phyloP scores from a whole-genome alignment of 768 basidiomycete genomes.

The Leccinum barrowsii region DNA sequence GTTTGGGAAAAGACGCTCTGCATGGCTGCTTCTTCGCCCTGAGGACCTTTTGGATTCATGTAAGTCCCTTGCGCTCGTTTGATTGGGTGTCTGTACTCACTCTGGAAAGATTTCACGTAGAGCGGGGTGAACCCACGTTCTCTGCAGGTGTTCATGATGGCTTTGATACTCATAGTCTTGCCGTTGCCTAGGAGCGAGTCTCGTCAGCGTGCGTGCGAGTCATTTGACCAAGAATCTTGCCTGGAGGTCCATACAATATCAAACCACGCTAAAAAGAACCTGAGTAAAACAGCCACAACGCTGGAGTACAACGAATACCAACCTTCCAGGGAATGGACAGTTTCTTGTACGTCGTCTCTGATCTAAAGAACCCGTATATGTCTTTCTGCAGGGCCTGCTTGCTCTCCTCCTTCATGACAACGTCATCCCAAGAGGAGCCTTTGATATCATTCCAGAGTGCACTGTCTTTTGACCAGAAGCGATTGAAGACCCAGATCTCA shows the following conservation, averaged over 20 bases:
- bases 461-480: slow-evolving; percentile 62
- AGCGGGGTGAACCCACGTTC: slow-evolving; percentile 63
- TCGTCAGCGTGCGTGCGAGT: not conserved
- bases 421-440: slow-evolving; percentile 68
- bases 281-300: not conserved
- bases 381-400: slow-evolving; percentile 71
- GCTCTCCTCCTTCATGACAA: slow-evolving; percentile 67
- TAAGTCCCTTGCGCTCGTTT: slow-evolving; percentile 6
- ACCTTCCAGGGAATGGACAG: slow-evolving; percentile 85
- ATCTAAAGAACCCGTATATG: slow-evolving; percentile 75
- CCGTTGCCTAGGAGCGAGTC: slow-evolving; percentile 60
- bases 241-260: slow-evolving; percentile 82
- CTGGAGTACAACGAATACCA: not conserved
- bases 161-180: slow-evolving; percentile 80
- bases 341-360: slow-evolving; percentile 67
- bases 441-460: slow-evolving; percentile 59
- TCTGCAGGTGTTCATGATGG: slow-evolving; percentile 71
- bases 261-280: slow-evolving; percentile 57
- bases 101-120: slow-evolving; percentile 79
- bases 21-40: slow-evolving; percentile 68
- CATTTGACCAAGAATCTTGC: slow-evolving; percentile 28
- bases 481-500: slow-evolving; percentile 77
- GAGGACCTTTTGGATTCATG: slow-evolving; percentile 37
- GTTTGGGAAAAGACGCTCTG: slow-evolving; percentile 67
- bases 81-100: slow-evolving; percentile 35